phyloP scores from a whole-genome alignment of 2,329 filamentous ascomycete species.

The Neoscytalidium dimidiatum region DNA sequence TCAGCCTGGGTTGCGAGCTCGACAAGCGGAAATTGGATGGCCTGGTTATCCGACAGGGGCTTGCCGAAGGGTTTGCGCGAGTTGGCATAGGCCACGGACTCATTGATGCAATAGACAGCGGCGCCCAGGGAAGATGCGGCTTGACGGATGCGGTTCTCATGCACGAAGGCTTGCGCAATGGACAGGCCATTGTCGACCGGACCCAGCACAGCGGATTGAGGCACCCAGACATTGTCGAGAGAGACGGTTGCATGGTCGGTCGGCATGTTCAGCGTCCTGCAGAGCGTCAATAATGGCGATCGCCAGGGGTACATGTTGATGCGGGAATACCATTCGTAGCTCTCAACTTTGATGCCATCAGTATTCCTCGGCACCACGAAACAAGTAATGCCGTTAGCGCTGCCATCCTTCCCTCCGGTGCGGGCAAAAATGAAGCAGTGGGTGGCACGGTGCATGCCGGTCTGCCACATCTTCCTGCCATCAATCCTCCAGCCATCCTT shows the following conservation, averaged over 20 bases:
- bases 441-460: conserved; percentile 62
- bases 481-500: conserved; percentile 55
- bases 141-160: conserved; percentile 67
- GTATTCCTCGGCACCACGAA: conserved; percentile 60
- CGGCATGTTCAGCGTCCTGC: conserved; percentile 65
- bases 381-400: conserved; percentile 60
- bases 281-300: not conserved
- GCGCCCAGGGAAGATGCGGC: conserved; percentile 62
- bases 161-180: conserved; percentile 64
- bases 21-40: conserved; percentile 64
- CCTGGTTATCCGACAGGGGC: conserved; percentile 61
- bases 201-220: conserved; percentile 55
- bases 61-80: conserved; percentile 58
- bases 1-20: conserved; percentile 63
- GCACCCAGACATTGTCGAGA: conserved; percentile 59
- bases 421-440: conserved; percentile 65
- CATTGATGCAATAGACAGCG: conserved; percentile 61
- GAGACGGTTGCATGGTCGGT: conserved; percentile 65
- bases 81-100: conserved; percentile 59
- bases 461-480: conserved; percentile 67
- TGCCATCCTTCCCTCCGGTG: conserved; percentile 56
- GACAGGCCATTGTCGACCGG: conserved; percentile 56
- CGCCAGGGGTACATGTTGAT: not conserved
- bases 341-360: conserved; percentile 55
- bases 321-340: conserved; percentile 55